Base-by-base conservation (phyloP, 768 basidiomycete genomes). In the Boletus rubroflammeus region DNA sequence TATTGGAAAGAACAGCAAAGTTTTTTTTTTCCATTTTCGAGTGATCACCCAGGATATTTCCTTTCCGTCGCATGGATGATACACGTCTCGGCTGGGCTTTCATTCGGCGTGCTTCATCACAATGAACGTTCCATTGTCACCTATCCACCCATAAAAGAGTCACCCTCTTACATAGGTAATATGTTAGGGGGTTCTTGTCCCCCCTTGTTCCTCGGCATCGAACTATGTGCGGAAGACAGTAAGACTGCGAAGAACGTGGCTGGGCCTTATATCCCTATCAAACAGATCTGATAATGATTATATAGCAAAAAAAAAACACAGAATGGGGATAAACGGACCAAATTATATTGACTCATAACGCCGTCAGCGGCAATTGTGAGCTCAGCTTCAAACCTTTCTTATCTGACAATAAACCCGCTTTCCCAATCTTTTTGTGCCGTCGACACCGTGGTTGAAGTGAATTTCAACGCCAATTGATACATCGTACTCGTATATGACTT, bases 311-410 rank as follows among this genome's bases (percentile, higher is more conserved):
- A 23, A 29, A 35, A 36, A 39, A 40, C 26, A 42, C 32, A 44
- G 25, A 39, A 59, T 34, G 39, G 45, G 29, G 44, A 42, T 42
- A 51, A 21, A 58, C 63, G 42, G 47, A 67, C 71, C 15, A 55
- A 54, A 13, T 59, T 44, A 31, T 51, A 53, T 29, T 44, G 32
- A 50, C 44, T 59, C 47, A 61, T 63, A 45, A 63, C 59, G 32
- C 68, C 69, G 56, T 67, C 62, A 8, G 64, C 62, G 49, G 62
- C 64, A 45, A 68, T 35, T 29, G 68, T 59, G 29, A 66, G 47
- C 57, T 66, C 65, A 26, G 50, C 36, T 25, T 21, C 47, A 13
- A 19, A 23, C 29, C 46, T 48, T 2, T 53, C 54, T 23, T 61
- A 62, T 31, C 55, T 49, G 31, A 53, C 31, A 46, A 64, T 50